Evolutionary conservation across 257 asterid species (phyloP), one percentile per base, ranked within the genome.

Genomic region (Catharanthus roseus): DNA sequence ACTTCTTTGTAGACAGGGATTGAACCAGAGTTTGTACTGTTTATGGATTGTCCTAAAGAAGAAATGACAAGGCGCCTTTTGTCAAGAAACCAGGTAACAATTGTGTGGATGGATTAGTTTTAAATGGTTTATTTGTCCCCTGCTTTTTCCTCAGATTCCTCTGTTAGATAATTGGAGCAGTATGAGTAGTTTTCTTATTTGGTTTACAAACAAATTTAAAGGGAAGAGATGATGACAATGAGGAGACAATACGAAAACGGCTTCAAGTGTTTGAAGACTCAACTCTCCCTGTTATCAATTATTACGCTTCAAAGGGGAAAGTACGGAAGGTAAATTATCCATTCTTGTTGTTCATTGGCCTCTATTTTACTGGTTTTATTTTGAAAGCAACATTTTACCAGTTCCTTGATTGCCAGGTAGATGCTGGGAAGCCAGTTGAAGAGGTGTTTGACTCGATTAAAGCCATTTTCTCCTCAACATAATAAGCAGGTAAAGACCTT

Each of bases 361-460:
- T 31, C 24, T 60, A 28, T 28, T 42, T n/a, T 55, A 11, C 63
- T 13, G 31, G 47, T 56, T 73, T 38, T 3, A 9, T 66, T 34
- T 9, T n/a, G 23, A 31, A 28, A 60, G 15, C 41, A 58, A 13
- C 39, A 58, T 29, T 12, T 58, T 4, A 58, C 23, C 13, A 15
- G 65, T 33, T 62, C 45, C 56, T 13, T 23, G 15, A 5, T 74
- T 34, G 1, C n/a, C 78, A 92, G 97, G 88, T 92, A 38, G 90
- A 85, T 80, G 96, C 96, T 58, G 84, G 82, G 42, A 89, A 73
- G 74, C 86, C 93, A 7, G 63, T 85, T 65, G 92, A 63, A 68
- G 96, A 92, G 73, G 97, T 92, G 70, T 88, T 85, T 81, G 96
- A 81, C 77, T 87, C 89, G 4, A 90, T 87, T 54, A 89, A 89